Conservation (phyloP, 768 basidiomycete genomes). For the Rhodotorula babjevae region DNA sequence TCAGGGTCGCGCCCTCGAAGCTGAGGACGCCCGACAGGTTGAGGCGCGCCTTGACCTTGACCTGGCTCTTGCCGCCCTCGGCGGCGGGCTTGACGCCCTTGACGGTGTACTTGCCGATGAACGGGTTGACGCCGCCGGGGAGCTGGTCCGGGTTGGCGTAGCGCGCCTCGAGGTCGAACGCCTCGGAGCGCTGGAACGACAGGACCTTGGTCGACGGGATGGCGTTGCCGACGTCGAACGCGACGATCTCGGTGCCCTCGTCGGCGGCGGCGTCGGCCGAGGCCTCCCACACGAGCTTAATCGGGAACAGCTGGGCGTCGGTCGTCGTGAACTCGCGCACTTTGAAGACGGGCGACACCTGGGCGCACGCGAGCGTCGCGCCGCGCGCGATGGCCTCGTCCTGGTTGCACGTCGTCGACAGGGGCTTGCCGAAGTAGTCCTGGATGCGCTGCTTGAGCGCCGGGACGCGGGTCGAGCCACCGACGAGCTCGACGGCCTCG, state of each 20-base stretch:
- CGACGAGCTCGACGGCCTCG: slow-evolving; percentile 85
- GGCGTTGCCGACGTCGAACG: slow-evolving; percentile 77
- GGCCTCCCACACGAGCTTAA: slow-evolving; percentile 83
- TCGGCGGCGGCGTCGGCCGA: slow-evolving; percentile 72
- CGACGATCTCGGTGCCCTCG: slow-evolving; percentile 77
- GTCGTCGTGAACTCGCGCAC: slow-evolving; percentile 88
- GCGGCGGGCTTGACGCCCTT: slow-evolving; percentile 65
- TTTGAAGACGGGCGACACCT: slow-evolving; percentile 95
- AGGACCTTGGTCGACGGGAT: slow-evolving; percentile 93
- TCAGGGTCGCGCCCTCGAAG: slow-evolving; percentile 73
- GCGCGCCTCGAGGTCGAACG: slow-evolving; percentile 79
- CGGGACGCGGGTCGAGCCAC: slow-evolving; percentile 87
- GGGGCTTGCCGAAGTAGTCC: slow-evolving; percentile 74
- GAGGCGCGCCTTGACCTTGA: slow-evolving; percentile 85
- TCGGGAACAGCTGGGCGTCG: slow-evolving; percentile 79
- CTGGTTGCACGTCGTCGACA: slow-evolving; percentile 91
- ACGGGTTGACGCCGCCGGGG: slow-evolving; percentile 77
- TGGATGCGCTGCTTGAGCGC: slow-evolving; percentile 84
- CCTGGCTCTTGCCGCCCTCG: slow-evolving; percentile 67
- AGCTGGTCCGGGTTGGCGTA: slow-evolving; percentile 70
- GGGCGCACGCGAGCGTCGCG: slow-evolving; percentile 93
- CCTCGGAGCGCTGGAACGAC: slow-evolving; percentile 82
- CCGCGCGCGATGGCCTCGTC: slow-evolving; percentile 96
- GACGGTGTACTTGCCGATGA: slow-evolving; percentile 73
- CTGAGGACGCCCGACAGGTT: slow-evolving; percentile 80